Evolutionary conservation across 192 early-diverging fungal genomes (phyloP), one percentile per base, ranked within the genome.

Genomic region (Backusella luteola): DNA sequence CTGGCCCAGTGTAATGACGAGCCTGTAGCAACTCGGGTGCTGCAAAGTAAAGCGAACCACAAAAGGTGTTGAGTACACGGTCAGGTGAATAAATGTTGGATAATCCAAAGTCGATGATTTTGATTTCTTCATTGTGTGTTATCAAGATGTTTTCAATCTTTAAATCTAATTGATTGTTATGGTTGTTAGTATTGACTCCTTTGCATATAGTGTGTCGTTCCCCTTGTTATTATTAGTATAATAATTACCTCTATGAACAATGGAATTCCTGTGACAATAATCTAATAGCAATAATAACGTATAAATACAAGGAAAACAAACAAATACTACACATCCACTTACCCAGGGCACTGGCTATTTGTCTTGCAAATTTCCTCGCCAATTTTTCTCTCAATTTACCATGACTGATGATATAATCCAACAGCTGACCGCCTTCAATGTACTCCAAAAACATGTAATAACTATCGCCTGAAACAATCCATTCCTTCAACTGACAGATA

Each of bases 21-120:
- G 92, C 93, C 29, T 92, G 87, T 56, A 96, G 89, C 87, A 96
- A 92, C 73, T 96, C 94, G 3, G 94, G 94, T 15, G 94, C 93
- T 21, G 92, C 93, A 75, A 94, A 96, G 72, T 94, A 94, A 15
- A 94, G 92, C 11, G 87, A 92, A 4, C 89, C 90, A 52, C 88
- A 89, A 71, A 88, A 89, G 0, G 87, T 90, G 42, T 85, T 82
- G 38, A 90, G 73, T 74, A 82, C 77, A 52, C 80, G 75, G 53
- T 83, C 77, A 56, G 83, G 83, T 46, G 85, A 80, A 42, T 89
- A 90, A 26, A 85, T 85, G 83, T 95, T 96, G n/a, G 91, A 92
- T 80, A 96, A 90, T 0, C 95, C 95, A 87, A 93, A 96, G 82
- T 96, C 95, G 70, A 96, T 95, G 67, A 96, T 93, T 76, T 94